Conservation (phyloP, 2,329 filamentous ascomycete genomes). For the Colletotrichum gloeosporioides region DNA sequence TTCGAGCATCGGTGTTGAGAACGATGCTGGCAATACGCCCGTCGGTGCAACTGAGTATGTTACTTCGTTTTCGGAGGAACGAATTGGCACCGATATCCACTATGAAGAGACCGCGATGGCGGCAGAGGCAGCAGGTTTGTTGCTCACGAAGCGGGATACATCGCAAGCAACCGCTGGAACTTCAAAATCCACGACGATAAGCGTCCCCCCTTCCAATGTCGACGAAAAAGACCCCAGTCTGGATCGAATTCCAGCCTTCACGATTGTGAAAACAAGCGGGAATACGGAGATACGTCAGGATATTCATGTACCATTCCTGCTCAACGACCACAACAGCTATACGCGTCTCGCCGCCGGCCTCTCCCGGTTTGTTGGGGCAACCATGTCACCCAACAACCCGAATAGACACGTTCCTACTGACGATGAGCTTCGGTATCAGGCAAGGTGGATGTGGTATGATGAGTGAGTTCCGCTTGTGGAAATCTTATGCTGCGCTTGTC, state of each 20-base stretch:
- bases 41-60: accelerated
- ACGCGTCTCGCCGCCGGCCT: conserved; percentile 23
- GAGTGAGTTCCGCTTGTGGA: conserved; percentile 17
- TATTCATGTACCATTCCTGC: neutral
- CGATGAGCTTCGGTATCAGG: conserved; percentile 36
- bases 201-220: neutral
- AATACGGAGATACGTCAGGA: neutral
- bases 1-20: neutral
- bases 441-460: conserved; percentile 32
- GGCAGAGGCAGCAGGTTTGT: too few relatives aligned
- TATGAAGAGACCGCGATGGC: accelerated
- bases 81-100: accelerated
- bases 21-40: accelerated
- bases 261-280: neutral
- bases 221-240: too few relatives aligned
- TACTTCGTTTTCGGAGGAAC: too few relatives aligned
- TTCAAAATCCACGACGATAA: neutral
- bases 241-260: neutral
- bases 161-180: neutral
- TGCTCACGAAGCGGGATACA: neutral
- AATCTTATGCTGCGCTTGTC: neutral
- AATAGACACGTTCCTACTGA: conserved; percentile 34
- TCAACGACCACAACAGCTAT: conserved; percentile 28
- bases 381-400: conserved; percentile 33
- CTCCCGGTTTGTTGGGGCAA: conserved; percentile 21